These are phyloP conservation scores for Colletotrichum plurivorum DNA, from an alignment of 2,329 filamentous ascomycete species.

Conservation along the genomic window DNA sequence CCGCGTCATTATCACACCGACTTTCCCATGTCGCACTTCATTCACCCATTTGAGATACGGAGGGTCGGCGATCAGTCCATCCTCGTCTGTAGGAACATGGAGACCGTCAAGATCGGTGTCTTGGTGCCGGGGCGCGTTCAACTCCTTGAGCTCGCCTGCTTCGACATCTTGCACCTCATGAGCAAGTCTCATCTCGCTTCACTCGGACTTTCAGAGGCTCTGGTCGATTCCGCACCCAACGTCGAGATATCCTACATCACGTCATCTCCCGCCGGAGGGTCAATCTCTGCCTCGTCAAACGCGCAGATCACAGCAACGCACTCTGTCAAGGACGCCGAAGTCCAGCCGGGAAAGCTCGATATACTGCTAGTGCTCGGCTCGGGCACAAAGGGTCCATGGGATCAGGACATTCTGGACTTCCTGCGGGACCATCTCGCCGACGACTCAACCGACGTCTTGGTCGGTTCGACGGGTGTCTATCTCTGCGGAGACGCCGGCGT, in stretches of 20 bases:
- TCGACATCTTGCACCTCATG: conserved; percentile 64
- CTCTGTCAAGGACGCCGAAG: background rate
- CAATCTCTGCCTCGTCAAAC: background rate
- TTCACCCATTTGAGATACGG: conserved; percentile 1
- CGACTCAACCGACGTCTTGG: background rate
- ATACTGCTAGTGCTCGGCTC: background rate
- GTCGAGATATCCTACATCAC: background rate
- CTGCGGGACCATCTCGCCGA: background rate
- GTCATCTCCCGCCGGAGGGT: background rate
- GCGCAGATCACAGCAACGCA: background rate
- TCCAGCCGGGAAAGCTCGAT: background rate
- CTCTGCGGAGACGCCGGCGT: background rate
- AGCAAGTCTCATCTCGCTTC: background rate
- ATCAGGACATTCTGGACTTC: background rate
- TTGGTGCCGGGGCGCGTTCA: conserved; percentile 63
- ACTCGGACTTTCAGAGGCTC: background rate
- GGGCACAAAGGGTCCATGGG: background rate
- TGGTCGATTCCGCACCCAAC: background rate
- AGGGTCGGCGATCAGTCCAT: background rate
- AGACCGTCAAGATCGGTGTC: conserved; percentile 61
- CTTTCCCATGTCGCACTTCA: background rate
- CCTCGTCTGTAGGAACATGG: conserved; percentile 14
- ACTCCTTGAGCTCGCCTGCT: conserved; percentile 63
- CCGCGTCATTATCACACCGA: background rate
- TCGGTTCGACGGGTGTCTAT: background rate